Conservation (phyloP, 805 yeast genomes). For the Komagataella kurtzmanii region DNA sequence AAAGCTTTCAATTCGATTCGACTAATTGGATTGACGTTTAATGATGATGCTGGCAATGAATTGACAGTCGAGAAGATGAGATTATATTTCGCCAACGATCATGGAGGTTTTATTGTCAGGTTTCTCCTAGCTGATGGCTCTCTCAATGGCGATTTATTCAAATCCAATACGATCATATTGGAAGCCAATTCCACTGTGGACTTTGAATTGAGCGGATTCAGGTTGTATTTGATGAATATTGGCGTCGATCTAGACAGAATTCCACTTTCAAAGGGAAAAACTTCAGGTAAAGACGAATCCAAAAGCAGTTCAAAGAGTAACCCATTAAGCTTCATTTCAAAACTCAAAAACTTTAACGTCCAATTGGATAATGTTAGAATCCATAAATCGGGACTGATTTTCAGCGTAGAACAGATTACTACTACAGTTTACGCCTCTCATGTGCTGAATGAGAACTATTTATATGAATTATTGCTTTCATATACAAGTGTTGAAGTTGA, state of each 20-base stretch:
- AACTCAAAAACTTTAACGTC: too few species aligned
- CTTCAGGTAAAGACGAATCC: neutral
- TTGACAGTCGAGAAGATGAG: neutral
- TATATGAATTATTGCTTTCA: neutral
- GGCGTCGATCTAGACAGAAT: neutral
- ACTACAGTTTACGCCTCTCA: neutral
- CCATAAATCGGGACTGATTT: neutral
- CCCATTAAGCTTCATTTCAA: neutral
- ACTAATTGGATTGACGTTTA: neutral
- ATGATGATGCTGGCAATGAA: neutral
- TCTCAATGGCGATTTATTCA: neutral
- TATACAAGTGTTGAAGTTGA: neutral
- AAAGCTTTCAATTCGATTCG: neutral
- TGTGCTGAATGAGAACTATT: neutral
- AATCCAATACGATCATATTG: neutral
- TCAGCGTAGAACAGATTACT: neutral
- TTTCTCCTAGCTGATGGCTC: neutral
- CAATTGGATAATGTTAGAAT: neutral
- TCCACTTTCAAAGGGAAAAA: neutral
- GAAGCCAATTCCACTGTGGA: neutral
- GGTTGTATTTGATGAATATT: neutral
- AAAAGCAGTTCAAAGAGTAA: neutral
- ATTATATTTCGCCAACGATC: neutral
- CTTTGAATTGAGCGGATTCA: neutral
- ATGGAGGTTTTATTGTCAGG: neutral